Percentiles rank a stretch among this genome's conserved stretches.
These are phyloP conservation scores for Fusarium staphyleae DNA, from an alignment of 2,329 filamentous ascomycete genomes.

Conservation along the genomic window DNA sequence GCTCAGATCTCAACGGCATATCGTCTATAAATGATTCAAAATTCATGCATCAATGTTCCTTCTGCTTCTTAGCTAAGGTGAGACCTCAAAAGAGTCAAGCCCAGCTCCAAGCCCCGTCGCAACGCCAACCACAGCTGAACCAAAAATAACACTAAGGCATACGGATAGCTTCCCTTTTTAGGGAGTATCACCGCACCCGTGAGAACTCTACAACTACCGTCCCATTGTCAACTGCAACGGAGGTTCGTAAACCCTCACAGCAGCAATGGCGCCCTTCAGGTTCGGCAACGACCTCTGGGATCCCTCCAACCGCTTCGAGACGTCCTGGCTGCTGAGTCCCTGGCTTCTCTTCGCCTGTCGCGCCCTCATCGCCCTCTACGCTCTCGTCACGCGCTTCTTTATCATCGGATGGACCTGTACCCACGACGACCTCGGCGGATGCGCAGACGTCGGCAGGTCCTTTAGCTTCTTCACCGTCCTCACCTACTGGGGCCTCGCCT, in stretches of 20 bases:
- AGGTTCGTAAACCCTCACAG: neutral
- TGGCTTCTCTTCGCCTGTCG: constrained; percentile 65
- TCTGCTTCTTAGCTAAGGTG: no score
- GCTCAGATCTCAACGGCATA: no score
- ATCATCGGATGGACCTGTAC: constrained; percentile 70
- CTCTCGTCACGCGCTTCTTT: constrained; percentile 73
- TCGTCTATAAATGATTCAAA: no score
- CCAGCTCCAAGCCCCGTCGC: neutral
- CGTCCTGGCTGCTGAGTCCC: constrained; percentile 81
- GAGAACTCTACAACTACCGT: neutral
- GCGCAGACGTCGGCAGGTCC: constrained; percentile 55
- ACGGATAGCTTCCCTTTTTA: neutral
- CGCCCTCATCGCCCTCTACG: constrained; percentile 67
- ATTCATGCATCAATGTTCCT: no score
- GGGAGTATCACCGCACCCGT: neutral
- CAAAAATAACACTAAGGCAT: constrained; percentile 2
- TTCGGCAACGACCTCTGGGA: constrained; percentile 57
- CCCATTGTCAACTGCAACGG: constrained; percentile 2
- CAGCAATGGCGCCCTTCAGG: constrained; percentile 44
- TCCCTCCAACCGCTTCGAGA: constrained; percentile 72
- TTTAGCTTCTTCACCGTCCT: constrained; percentile 87
- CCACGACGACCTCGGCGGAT: constrained; percentile 54
- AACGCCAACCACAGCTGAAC: constrained; percentile 6
- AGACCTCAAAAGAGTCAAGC: no score
- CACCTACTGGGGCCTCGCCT: constrained; percentile 82